Conservation (phyloP, 345 rosid species). For the Murraya paniculata region DNA sequence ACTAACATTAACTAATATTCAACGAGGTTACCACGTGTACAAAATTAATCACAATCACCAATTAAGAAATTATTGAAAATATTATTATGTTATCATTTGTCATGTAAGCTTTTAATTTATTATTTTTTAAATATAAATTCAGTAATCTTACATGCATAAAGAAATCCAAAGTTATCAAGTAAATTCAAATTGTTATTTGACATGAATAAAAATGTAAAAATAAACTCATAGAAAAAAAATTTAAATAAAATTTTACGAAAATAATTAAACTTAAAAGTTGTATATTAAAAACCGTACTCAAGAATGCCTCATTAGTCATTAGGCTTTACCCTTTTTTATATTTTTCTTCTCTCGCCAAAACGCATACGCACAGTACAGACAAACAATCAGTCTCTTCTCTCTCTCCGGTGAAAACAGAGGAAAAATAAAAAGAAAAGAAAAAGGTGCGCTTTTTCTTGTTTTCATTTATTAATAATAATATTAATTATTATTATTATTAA, state of each 20-base stretch:
- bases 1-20: neutral
- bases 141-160: too few relatives aligned
- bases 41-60: too few relatives aligned
- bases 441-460: slow-evolving; percentile 16
- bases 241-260: too few relatives aligned
- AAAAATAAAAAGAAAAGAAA: neutral
- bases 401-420: neutral
- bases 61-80: neutral
- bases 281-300: neutral
- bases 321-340: neutral
- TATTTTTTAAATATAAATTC: too few relatives aligned
- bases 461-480: neutral
- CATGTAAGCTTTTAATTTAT: too few relatives aligned
- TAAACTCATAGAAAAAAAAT: too few relatives aligned
- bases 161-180: too few relatives aligned
- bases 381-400: neutral
- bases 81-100: neutral
- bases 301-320: too few relatives aligned
- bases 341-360: neutral
- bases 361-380: neutral
- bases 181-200: too few relatives aligned
- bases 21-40: too few relatives aligned
- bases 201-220: neutral
- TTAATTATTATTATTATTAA: too few relatives aligned
- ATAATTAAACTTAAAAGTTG: neutral